These are phyloP conservation scores for Sphaerulina vaccinii DNA, from an alignment of 2,329 filamentous ascomycete species.

Conservation along the genomic window DNA sequence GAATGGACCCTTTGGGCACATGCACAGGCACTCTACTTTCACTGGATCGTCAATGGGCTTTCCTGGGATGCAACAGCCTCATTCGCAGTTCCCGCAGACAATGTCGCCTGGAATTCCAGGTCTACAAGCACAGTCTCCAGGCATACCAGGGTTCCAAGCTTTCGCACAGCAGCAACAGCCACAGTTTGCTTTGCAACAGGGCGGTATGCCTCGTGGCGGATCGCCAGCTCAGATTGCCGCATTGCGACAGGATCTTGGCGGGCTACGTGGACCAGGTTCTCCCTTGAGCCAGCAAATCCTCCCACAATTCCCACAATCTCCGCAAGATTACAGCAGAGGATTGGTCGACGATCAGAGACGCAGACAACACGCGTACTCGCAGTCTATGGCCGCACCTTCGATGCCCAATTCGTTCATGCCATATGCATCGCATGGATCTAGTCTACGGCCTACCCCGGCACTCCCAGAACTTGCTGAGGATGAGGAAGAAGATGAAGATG, in stretches of 20 bases:
- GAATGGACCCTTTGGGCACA: slow-evolving; percentile 55
- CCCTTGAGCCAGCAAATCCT: slow-evolving; percentile 53
- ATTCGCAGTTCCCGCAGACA: slow-evolving; percentile 12
- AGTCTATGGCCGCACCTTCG: slow-evolving; percentile 30
- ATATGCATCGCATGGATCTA: slow-evolving; percentile 39
- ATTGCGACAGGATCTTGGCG: slow-evolving; percentile 32
- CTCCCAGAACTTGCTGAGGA: slow-evolving; percentile 73
- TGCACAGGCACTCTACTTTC: slow-evolving; percentile 70
- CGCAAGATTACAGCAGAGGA: slow-evolving; percentile 33
- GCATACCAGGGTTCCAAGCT: slow-evolving; percentile 49
- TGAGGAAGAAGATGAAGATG: slow-evolving; percentile 58
- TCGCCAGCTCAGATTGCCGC: slow-evolving; percentile 46
- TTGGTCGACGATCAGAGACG: slow-evolving; percentile 53
- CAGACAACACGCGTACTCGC: slow-evolving; percentile 43
- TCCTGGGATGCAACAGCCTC: slow-evolving; percentile 57
- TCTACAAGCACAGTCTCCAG: slow-evolving; percentile 22
- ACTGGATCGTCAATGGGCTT: slow-evolving; percentile 43
- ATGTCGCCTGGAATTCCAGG: slow-evolving; percentile 12
- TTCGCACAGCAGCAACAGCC: slow-evolving; percentile 37
- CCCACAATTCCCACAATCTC: slow-evolving; percentile 29
- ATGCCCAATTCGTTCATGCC: slow-evolving; percentile 30
- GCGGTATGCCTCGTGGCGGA: slow-evolving; percentile 40
- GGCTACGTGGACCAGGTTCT: slow-evolving; percentile 51
- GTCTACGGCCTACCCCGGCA: slow-evolving; percentile 43
- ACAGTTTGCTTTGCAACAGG: slow-evolving; percentile 22